These are phyloP conservation scores for Noccaea bulbosa DNA, from an alignment of 345 rosid species.

Conservation along the genomic window DNA sequence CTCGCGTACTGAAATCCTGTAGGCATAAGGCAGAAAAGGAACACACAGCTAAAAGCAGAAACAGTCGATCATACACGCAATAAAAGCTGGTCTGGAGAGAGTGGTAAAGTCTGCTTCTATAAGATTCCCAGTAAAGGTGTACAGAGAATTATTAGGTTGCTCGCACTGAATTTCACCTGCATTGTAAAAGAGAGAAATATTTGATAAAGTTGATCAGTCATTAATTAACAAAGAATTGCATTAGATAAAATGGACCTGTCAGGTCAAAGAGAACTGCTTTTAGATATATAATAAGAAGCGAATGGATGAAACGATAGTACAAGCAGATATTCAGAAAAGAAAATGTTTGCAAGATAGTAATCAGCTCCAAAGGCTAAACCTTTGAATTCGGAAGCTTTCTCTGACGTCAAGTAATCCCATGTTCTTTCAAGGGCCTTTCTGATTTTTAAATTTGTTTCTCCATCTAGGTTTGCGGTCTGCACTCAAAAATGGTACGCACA, in stretches of 20 bases:
- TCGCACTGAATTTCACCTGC: conserved; percentile 98
- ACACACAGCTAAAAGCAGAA: conserved; percentile 27
- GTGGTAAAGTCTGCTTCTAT: conserved; percentile 83
- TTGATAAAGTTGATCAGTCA: conserved; percentile 2
- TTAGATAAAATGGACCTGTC: neutral
- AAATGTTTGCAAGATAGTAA: conserved; percentile 1
- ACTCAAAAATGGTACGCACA: conserved; percentile 31
- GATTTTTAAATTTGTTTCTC: conserved; percentile 98
- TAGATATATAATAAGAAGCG: conserved; percentile 9
- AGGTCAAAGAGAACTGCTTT: conserved; percentile 11
- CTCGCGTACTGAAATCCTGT: conserved; percentile 26
- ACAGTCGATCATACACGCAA: conserved; percentile 64
- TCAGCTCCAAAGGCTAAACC: conserved; percentile 48
- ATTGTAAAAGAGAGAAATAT: conserved; percentile 39
- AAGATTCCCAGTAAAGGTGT: conserved; percentile 97
- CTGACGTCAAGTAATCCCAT: conserved; percentile 90
- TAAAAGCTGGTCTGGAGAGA: conserved; percentile 88
- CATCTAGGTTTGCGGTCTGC: conserved; percentile 97
- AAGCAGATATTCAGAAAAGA: conserved; percentile 1
- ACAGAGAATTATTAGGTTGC: conserved; percentile 94
- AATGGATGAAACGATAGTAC: conserved; percentile 19
- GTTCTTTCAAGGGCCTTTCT: conserved; percentile 95
- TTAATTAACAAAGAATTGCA: neutral
- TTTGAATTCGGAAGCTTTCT: conserved; percentile 81
- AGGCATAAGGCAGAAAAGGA: conserved; percentile 22